These are phyloP conservation scores for Trichothecium roseum DNA, from an alignment of 2,329 filamentous ascomycete genomes.

Conservation along the genomic window DNA sequence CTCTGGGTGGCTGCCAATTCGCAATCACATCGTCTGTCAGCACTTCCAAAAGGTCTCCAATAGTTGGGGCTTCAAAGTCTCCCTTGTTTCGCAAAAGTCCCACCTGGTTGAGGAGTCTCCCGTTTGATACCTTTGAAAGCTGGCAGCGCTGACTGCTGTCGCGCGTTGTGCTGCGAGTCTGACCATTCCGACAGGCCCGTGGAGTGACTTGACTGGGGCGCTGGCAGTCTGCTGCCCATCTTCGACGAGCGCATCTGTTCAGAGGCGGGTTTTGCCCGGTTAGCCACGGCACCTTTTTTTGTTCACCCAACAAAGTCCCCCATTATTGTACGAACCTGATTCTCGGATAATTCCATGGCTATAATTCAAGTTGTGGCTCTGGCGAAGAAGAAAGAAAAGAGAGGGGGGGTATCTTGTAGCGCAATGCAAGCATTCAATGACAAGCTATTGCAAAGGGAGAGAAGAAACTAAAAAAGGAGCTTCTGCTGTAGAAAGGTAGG, in stretches of 20 bases:
- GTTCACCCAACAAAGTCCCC: too few species aligned
- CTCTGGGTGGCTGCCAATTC: conserved; percentile 39
- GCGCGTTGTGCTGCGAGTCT: conserved; percentile 51
- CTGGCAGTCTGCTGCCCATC: conserved; percentile 18
- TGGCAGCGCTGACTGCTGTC: conserved; percentile 31
- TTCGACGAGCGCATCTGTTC: conserved; percentile 19
- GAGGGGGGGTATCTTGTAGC: too few species aligned
- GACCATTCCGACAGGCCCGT: conserved; percentile 14
- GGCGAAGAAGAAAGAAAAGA: conserved; percentile 1
- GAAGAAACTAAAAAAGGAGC: background rate
- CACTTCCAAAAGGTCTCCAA: too few species aligned
- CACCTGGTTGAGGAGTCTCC: conserved; percentile 33
- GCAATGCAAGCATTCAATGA: background rate
- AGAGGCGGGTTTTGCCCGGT: background rate
- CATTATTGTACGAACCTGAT: conserved; percentile 17
- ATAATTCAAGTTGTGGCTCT: too few species aligned
- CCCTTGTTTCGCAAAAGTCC: too few species aligned
- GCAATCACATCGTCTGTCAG: conserved; percentile 12
- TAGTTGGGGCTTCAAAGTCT: too few species aligned
- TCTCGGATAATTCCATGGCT: conserved; percentile 25
- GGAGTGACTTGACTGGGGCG: conserved; percentile 10
- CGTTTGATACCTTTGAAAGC: conserved; percentile 38
- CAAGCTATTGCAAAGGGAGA: too few species aligned
- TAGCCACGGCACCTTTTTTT: too few species aligned
- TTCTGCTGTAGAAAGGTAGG: too few species aligned